A percentile compares a stretch with the other conserved stretches of the same genome.
Conservation (phyloP, 306 rosid genomes). For the Potentilla sterilis region DNA sequence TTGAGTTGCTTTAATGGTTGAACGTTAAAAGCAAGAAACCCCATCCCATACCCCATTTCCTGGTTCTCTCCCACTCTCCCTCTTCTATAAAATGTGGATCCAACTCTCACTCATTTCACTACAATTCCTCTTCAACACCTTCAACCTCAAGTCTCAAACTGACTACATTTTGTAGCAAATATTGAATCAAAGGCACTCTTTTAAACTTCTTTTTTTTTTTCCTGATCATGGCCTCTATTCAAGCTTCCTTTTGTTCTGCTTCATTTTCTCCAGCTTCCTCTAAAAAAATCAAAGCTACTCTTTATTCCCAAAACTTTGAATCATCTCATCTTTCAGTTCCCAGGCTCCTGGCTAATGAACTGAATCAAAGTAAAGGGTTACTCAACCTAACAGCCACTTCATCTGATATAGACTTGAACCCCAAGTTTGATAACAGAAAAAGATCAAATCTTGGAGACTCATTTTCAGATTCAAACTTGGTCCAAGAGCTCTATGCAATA, state of each 20-base stretch:
- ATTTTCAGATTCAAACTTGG: conserved; percentile 13
- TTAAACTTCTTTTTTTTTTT: conserved; percentile 12
- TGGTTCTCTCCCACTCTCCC: neutral
- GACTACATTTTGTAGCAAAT: conserved; percentile 1
- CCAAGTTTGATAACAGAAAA: conserved; percentile 6
- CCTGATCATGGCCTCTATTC: conserved; percentile 29
- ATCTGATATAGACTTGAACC: neutral
- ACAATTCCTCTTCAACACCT: neutral
- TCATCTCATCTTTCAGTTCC: conserved; percentile 20
- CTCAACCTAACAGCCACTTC: conserved; percentile 14
- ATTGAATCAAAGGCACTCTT: conserved; percentile 25
- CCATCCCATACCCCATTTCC: neutral
- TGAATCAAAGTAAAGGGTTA: neutral
- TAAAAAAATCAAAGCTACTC: conserved; percentile 18
- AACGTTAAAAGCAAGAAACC: no score
- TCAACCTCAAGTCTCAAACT: neutral
- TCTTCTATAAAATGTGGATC: neutral
- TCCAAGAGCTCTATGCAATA: conserved; percentile 44
- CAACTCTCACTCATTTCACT: conserved; percentile 5
- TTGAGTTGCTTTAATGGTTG: neutral
- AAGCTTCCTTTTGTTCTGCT: conserved; percentile 7
- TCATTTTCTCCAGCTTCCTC: conserved; percentile 4
- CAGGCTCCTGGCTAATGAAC: conserved; percentile 8
- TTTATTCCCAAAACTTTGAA: conserved; percentile 1
- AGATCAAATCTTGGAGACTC: neutral